Evolutionary conservation across 495 filamentous ascomycete genomes (phyloP), one percentile per base, ranked within the genome.

Genomic region (Podospora comata): DNA sequence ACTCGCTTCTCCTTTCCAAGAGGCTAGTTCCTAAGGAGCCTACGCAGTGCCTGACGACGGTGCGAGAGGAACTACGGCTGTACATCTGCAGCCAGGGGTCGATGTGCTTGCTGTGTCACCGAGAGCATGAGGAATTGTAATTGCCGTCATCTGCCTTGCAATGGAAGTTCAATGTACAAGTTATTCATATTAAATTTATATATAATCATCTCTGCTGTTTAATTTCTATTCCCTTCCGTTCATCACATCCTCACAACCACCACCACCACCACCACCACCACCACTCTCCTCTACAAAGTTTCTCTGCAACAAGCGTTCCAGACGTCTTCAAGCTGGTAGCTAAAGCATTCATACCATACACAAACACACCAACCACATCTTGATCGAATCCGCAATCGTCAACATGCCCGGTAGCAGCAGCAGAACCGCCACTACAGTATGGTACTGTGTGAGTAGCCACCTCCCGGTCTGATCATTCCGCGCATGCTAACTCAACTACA

Each of bases 361-460:
- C 5, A 1, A 11, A 48, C 39, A 48, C 39, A 48, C 9, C 39
- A 32, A 32, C 4, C 30, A 7, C 39, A 3, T 48, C 2, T 48
- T 11, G 7, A 5, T 48, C 39, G 6, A 48, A 48, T 2, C 39
- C 15, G 2, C 39, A 11, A 13, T 13, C 2, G 7, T 11, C 39
- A 48, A 48, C 9, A 48, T 48, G 39, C 39, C 39, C 5, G 39
- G 39, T 11, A 18, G 39, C 39, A 48, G 39, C 39, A 9, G 13
- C 23, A 20, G 19, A 19, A 20, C 55, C 23, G 23, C 23, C 23
- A 23, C 19, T 20, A 58, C 5, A 13, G 23, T 58, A 30, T 69
- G 68, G 68, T 69, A 66, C 23, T 69, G 68, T 60, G 68, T 69
- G 62, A 59, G 68, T 32, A 15, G 2, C 58, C 7, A 13, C 18